Evolutionary conservation across 441 rosid species (phyloP).

Genomic region (Biscutella auriculata): DNA sequence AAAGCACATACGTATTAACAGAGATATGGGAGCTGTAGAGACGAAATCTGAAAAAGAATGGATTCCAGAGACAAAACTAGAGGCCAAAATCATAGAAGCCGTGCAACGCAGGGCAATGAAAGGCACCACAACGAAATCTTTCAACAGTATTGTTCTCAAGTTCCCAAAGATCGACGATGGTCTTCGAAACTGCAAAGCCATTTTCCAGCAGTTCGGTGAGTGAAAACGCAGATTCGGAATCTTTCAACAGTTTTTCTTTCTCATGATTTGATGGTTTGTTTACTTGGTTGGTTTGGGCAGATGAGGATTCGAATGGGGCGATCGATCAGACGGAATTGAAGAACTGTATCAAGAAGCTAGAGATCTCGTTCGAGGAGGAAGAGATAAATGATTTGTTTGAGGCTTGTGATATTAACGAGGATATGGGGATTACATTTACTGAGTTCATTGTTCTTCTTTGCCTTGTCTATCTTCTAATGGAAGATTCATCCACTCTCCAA

Average conservation of each 20-base stretch:
- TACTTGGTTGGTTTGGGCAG: constrained; percentile 23
- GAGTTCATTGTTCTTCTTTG: constrained; percentile 90
- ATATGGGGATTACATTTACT: constrained; percentile 70
- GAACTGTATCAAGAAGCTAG: constrained; percentile 61
- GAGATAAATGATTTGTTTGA: constrained; percentile 66
- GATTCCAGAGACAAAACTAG: constrained; percentile 65
- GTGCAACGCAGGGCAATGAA: constrained; percentile 51
- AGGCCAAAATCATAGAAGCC: constrained; percentile 73
- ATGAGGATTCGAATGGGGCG: constrained; percentile 73
- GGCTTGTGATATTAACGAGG: constrained; percentile 72
- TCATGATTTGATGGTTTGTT: background rate
- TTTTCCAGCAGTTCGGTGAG: constrained; percentile 75
- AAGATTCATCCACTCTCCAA: constrained; percentile 39
- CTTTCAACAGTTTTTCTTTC: background rate
- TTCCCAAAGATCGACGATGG: constrained; percentile 81
- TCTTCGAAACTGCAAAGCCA: constrained; percentile 70
- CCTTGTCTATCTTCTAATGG: constrained; percentile 76
- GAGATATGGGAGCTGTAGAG: constrained; percentile 49
- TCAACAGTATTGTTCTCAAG: constrained; percentile 72
- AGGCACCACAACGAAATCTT: constrained; percentile 64
- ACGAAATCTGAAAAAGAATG: constrained; percentile 32
- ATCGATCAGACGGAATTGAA: constrained; percentile 70
- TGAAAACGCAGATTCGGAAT: background rate
- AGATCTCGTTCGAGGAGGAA: constrained; percentile 61
- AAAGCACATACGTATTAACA: background rate